Percentiles rank a stretch among this genome's conserved stretches.
These are phyloP conservation scores for Globisporangium paroecandrum DNA, from an alignment of 352 stramenopile genomes.

Conservation along the genomic window DNA sequence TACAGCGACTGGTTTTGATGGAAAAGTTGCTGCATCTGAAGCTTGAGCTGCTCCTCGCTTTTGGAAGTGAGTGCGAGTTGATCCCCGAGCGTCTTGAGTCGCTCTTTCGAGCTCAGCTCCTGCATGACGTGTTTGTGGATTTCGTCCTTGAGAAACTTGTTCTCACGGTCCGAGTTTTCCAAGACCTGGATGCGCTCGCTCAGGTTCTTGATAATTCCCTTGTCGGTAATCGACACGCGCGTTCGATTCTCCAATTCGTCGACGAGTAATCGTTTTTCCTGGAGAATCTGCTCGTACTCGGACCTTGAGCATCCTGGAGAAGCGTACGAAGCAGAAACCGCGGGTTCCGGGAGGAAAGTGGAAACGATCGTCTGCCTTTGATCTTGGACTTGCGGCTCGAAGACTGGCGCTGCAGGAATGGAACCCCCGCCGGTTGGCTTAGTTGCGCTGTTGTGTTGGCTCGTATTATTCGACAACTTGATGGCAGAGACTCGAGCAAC, in stretches of 20 bases:
- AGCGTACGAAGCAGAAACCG: not conserved
- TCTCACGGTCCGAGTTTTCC: constrained; percentile 50
- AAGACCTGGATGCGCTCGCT: constrained; percentile 39
- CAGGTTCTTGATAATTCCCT: constrained; percentile 33
- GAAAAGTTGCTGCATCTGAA: constrained; percentile 66
- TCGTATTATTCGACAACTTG: not conserved
- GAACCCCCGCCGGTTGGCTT: not conserved
- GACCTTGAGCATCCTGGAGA: constrained; percentile 11
- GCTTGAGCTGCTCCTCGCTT: constrained; percentile 66
- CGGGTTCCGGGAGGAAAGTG: not conserved
- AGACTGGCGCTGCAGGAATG: not conserved
- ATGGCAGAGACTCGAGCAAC: not conserved
- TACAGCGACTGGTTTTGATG: constrained; percentile 68
- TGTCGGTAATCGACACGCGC: constrained; percentile 24
- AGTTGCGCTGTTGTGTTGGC: not conserved
- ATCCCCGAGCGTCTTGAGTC: constrained; percentile 49
- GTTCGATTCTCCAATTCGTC: constrained; percentile 21
- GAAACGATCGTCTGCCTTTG: constrained; percentile 5
- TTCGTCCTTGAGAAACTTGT: constrained; percentile 54
- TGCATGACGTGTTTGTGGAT: constrained; percentile 61
- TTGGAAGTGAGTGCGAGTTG: constrained; percentile 48
- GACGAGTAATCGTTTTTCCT: constrained; percentile 32
- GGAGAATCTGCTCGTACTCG: constrained; percentile 37
- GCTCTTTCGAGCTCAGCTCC: constrained; percentile 46
- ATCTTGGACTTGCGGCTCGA: constrained; percentile 3